Base-by-base conservation (phyloP, 257 asterid species). In the Nicotiana noctiflora region DNA sequence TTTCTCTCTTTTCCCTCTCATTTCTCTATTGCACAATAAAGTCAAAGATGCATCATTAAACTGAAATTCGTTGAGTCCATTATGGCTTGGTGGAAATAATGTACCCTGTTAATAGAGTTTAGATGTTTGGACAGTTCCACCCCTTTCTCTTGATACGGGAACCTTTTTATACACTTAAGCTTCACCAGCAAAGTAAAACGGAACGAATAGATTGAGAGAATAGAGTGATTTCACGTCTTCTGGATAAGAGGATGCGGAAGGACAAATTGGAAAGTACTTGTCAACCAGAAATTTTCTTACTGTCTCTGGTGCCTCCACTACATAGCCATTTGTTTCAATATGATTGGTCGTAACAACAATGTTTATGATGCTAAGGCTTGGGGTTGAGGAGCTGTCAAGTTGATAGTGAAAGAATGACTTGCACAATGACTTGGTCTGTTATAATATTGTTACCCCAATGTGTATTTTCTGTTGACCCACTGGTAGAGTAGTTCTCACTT, bases 1-100 rank as follows among this genome's bases (percentile, higher is more conserved):
- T n/a, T n/a, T 70, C 14, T 19, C 44, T 7, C 6, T 25, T 5
- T 70, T 21, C 18, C 18, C 49, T 8, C 49, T 40, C 49, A 2
- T 40, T 40, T 44, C 34, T 40, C 77, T 40, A 40, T 40, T 19
- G 57, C 19, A 46, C 40, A 46, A 72, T 27, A 72, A 70, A 21
- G 40, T 72, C 21, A 59, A 72, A 72, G 40, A 72, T 49, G 59
- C 59, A 72, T 72, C 53, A n/a, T 70, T 70, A 44, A 70, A 70
- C 34, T 70, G 57, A 70, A 70, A 11, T 44, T 68, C 3, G 4
- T 12, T 6, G 77, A 70, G 59, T 70, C 77, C 77, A 12, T 67
- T 27, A 40, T 72, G 32, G 59, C 23, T 72, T 72, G 78, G 40
- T 72, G 60, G 78, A 72, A 57, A 72, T 23, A 72, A 23, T 61